phyloP scores from a whole-genome alignment of 768 basidiomycete species.

The Tylopilus sp. region DNA sequence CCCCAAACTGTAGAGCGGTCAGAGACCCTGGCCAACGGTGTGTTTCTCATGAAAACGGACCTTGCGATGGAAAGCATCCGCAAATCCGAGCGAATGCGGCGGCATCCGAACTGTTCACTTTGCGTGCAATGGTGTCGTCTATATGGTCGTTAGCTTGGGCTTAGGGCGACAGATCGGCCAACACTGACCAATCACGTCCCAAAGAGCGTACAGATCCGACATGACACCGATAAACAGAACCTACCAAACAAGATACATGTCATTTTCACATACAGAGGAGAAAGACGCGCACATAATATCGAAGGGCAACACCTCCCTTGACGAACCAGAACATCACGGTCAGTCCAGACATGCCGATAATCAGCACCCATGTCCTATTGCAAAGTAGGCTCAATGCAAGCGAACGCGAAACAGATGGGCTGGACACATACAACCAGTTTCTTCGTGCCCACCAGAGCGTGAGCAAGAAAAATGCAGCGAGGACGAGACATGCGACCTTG shows the following conservation, averaged over 20 bases:
- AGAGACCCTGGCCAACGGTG: neutral
- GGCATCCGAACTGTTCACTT: slow-evolving; percentile 86
- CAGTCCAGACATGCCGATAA: slow-evolving; percentile 74
- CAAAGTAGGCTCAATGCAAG: neutral
- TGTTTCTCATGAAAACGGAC: slow-evolving; percentile 31
- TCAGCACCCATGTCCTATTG: slow-evolving; percentile 70
- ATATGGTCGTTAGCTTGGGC: neutral
- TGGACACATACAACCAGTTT: slow-evolving; percentile 60
- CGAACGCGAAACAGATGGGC: too few relatives aligned
- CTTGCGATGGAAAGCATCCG: slow-evolving; percentile 82
- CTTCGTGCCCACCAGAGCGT: slow-evolving; percentile 86
- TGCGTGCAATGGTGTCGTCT: slow-evolving; percentile 84
- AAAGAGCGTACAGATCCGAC: slow-evolving; percentile 84
- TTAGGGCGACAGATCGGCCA: neutral
- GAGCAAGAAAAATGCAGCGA: slow-evolving; percentile 83
- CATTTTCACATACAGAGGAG: neutral
- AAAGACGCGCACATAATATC: slow-evolving; percentile 60
- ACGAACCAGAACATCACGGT: slow-evolving; percentile 86
- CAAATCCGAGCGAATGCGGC: slow-evolving; percentile 80
- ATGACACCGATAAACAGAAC: slow-evolving; percentile 82
- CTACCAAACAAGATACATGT: slow-evolving; percentile 31
- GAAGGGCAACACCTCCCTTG: slow-evolving; percentile 64
- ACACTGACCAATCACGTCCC: slow-evolving; percentile 79
- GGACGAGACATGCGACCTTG: slow-evolving; percentile 75
- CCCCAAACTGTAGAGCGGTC: slow-evolving; percentile 65